These are phyloP conservation scores for Teunomyces atbi DNA, from an alignment of 805 yeast species.

Conservation along the genomic window DNA sequence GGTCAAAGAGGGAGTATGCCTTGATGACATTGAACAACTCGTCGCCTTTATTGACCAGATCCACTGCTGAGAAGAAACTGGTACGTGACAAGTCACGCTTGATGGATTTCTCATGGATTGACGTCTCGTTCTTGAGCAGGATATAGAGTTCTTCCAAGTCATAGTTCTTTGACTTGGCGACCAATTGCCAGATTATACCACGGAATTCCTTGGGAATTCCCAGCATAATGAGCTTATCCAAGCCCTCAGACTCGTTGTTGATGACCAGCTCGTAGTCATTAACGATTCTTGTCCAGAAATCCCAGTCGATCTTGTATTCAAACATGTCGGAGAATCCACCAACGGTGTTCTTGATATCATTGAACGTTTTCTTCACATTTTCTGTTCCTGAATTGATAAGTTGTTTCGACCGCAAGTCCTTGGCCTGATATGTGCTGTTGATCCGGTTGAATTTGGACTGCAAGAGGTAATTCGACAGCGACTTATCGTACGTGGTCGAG, in stretches of 20 bases:
- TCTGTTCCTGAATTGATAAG: constrained; percentile 37
- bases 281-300: constrained; percentile 82
- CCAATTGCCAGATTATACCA: constrained; percentile 91
- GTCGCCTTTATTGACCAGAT: constrained; percentile 54
- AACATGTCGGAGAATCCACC: constrained; percentile 37
- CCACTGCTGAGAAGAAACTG: constrained; percentile 64
- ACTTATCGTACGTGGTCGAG: constrained; percentile 18
- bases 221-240: constrained; percentile 58
- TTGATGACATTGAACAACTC: constrained; percentile 74
- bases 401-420: constrained; percentile 52
- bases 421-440: constrained; percentile 47
- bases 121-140: constrained; percentile 46
- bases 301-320: constrained; percentile 60
- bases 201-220: constrained; percentile 87
- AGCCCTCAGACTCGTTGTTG: constrained; percentile 53
- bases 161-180: constrained; percentile 72
- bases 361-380: constrained; percentile 39
- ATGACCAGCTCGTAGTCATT: constrained; percentile 73
- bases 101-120: constrained; percentile 72
- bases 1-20: constrained; percentile 81
- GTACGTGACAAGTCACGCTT: constrained; percentile 84
- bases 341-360: constrained; percentile 50
- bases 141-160: constrained; percentile 59
- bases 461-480: constrained; percentile 48
- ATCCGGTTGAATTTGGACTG: constrained; percentile 59